A percentile compares a stretch with the other conserved stretches of the same genome.
phyloP scores from a whole-genome alignment of 1,284 basidiomycete genomes.

The Moesziomyces parantarcticus region DNA sequence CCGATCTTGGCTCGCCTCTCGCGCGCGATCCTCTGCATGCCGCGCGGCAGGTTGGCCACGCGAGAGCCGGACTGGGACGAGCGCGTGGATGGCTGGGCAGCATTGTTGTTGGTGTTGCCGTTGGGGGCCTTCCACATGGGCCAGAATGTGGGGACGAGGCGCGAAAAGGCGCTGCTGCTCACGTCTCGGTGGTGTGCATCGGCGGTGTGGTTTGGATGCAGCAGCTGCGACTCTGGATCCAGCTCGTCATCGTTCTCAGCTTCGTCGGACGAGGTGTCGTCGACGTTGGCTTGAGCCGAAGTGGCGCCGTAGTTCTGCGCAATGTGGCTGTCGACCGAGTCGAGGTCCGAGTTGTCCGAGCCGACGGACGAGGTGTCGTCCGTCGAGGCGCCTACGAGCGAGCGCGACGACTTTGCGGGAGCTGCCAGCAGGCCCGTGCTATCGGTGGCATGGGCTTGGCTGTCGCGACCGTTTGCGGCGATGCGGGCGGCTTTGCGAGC shows the following conservation, averaged over 20 bases:
- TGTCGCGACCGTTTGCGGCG: conserved; percentile 23
- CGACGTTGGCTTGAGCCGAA: conserved; percentile 3
- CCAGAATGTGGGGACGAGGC: conserved; percentile 60
- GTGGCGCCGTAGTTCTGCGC: conserved; percentile 56
- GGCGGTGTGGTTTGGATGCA: conserved; percentile 5
- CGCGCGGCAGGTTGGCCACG: conserved; percentile 21
- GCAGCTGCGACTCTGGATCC: conserved; percentile 21
- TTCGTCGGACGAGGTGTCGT: conserved; percentile 28
- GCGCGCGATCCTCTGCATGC: conserved; percentile 35
- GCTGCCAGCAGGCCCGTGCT: conserved; percentile 13
- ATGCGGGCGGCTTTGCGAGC: conserved; percentile 34
- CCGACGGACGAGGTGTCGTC: conserved; percentile 52
- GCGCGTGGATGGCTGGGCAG: conserved; percentile 5
- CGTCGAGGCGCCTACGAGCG: conserved; percentile 7
- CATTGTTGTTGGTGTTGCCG: background rate
- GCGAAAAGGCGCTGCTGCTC: conserved; percentile 59
- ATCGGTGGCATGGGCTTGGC: conserved; percentile 6
- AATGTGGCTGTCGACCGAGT: conserved; percentile 64
- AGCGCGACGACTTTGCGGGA: conserved; percentile 14
- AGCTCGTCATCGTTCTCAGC: conserved; percentile 20
- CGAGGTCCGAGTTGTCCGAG: conserved; percentile 61
- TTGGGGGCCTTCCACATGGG: conserved; percentile 64
- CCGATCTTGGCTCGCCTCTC: conserved; percentile 30
- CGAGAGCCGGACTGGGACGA: conserved; percentile 1
- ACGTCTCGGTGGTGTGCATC: conserved; percentile 24